Evolutionary conservation across 495 filamentous ascomycete genomes (phyloP), one percentile per base, ranked within the genome.

Genomic region (Penicillium coprophilum): DNA sequence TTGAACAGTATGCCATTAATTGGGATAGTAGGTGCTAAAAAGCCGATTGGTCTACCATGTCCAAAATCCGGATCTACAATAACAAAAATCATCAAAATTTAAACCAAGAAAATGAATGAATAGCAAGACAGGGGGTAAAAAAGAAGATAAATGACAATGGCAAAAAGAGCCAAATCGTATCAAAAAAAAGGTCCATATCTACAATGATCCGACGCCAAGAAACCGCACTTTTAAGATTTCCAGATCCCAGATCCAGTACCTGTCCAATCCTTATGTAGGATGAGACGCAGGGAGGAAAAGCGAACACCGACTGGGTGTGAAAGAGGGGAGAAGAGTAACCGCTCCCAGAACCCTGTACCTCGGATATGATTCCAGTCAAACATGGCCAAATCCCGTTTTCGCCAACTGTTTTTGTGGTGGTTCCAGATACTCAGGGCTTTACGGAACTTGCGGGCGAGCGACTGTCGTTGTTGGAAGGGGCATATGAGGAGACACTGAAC

Each of bases 121-220:
- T 41, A 52, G 46, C 50, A 53, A 28, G 24, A 52, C 34, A 45
- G 30, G 44, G 23, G 17, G 30, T 7, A 38, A 39, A 34, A 10
- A 60, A n/a, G 49, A 49, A 50, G 48, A 30, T 38, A 49, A 43
- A 12, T 31, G 9, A 32, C 40, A 46, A 31, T 48, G 50, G 52
- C 17, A 58, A 58, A 53, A 56, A 48, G 59, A 61, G 50, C 47
- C 57, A 62, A 55, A 66, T 51, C 72, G 63, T 74, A 74, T 70
- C 52, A 61, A 47, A 46, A 52, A 56, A 41, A 58, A 63, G 58
- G 58, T 49, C 58, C 61, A 55, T 71, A 68, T 70, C 64, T 72
- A 67, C 65, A 69, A 30, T 46, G 59, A 65, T 63, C 57, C 52
- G 59, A 71, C 66, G 69, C 67, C 67, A 56, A 68, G 56, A 54